phyloP scores from a whole-genome alignment of 805 yeast genomes.

The Candida argentea region DNA sequence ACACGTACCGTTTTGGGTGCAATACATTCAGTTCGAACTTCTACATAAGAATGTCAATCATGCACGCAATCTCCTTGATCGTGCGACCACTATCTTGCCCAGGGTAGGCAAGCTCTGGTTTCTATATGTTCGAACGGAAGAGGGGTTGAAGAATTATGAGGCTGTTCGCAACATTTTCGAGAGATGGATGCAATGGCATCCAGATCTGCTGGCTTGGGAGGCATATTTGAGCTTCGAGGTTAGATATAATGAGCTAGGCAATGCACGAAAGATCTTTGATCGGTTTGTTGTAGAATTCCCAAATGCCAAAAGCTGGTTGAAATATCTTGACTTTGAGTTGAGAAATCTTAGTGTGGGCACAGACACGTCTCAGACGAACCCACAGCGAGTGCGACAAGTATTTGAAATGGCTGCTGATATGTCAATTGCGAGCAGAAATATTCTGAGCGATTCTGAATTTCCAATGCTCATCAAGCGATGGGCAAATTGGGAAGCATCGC shows the following conservation, averaged over 20 bases:
- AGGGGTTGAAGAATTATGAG: constrained; percentile 51
- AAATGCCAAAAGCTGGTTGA: constrained; percentile 50
- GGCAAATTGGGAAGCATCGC: constrained; percentile 62
- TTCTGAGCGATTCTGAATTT: constrained; percentile 12
- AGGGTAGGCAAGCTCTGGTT: constrained; percentile 82
- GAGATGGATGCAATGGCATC: constrained; percentile 77
- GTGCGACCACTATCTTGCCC: constrained; percentile 69
- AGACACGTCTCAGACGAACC: constrained; percentile 11
- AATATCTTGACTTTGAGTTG: constrained; percentile 68
- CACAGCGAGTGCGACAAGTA: constrained; percentile 48
- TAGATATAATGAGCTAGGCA: constrained; percentile 46
- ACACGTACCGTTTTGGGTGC: constrained; percentile 76
- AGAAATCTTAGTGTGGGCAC: constrained; percentile 1
- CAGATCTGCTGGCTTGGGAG: constrained; percentile 58
- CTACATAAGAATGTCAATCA: constrained; percentile 68
- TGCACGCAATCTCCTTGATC: constrained; percentile 74
- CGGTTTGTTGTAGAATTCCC: constrained; percentile 40
- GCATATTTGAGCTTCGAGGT: constrained; percentile 65
- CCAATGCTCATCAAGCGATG: constrained; percentile 39
- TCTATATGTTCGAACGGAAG: constrained; percentile 73
- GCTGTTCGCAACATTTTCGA: constrained; percentile 60
- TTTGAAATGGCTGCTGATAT: constrained; percentile 56
- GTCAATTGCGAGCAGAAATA: neutral
- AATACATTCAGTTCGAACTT: constrained; percentile 73
- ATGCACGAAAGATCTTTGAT: constrained; percentile 49